These are phyloP conservation scores for Penicillium tannophilum DNA, from an alignment of 495 filamentous ascomycete genomes.

Conservation along the genomic window DNA sequence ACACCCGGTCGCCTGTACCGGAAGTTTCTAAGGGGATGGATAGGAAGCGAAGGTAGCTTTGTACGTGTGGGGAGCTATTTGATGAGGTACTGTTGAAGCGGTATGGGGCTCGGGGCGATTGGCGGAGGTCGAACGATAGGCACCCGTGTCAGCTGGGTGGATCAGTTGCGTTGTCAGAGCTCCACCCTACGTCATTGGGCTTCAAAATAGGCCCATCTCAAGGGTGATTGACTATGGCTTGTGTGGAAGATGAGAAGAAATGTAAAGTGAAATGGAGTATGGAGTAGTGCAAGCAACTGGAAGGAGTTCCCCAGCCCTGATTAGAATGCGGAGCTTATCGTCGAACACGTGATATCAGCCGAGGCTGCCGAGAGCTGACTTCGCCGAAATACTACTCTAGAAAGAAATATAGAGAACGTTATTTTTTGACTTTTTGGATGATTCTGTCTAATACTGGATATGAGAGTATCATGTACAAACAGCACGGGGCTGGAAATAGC, in stretches of 20 bases:
- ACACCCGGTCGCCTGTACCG: background rate
- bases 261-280: background rate
- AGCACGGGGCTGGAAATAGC: background rate
- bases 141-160: slow-evolving; percentile 31
- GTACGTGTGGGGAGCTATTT: background rate
- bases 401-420: background rate
- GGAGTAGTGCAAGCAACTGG: background rate
- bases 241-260: background rate
- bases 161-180: slow-evolving; percentile 24
- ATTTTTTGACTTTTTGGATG: slow-evolving; percentile 5
- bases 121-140: slow-evolving; percentile 17
- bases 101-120: slow-evolving; percentile 8
- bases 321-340: slow-evolving; percentile 27
- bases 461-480: slow-evolving; percentile 30
- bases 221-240: background rate
- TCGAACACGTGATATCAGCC: slow-evolving; percentile 30
- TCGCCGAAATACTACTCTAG: too few relatives aligned
- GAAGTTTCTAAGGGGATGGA: background rate
- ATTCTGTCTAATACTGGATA: slow-evolving; percentile 5
- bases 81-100: slow-evolving; percentile 3
- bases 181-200: slow-evolving; percentile 26
- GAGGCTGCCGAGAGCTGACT: background rate
- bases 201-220: slow-evolving; percentile 8
- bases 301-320: background rate
- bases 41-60: background rate